phyloP scores from a whole-genome alignment of 768 basidiomycete genomes.

The Russula compacta region DNA sequence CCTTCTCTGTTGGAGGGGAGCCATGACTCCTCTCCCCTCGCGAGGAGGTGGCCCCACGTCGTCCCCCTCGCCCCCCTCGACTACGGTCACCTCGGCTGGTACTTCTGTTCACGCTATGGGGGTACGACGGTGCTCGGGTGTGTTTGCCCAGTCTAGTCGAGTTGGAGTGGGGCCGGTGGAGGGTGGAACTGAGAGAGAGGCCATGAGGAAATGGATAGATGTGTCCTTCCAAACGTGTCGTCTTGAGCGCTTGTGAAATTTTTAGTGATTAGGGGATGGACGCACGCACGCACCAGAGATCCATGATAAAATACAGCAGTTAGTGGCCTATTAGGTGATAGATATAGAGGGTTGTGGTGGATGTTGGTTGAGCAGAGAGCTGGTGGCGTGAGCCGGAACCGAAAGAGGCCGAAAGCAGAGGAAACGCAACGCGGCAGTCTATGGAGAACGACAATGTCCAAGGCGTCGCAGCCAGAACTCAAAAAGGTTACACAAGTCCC shows the following conservation, averaged over 20 bases:
- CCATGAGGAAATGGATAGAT: slow-evolving; percentile 28
- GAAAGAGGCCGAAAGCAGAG: too few species aligned
- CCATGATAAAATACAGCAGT: not conserved
- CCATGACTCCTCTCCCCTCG: slow-evolving; percentile 27
- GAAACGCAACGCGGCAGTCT: too few species aligned
- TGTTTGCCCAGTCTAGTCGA: slow-evolving; percentile 36
- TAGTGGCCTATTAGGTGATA: too few species aligned
- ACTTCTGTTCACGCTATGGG: slow-evolving; percentile 32
- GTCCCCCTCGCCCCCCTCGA: slow-evolving; percentile 29
- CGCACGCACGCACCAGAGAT: not conserved
- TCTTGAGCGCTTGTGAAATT: not conserved
- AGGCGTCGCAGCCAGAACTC: slow-evolving; percentile 93
- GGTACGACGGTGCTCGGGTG: slow-evolving; percentile 40
- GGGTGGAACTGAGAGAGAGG: slow-evolving; percentile 31
- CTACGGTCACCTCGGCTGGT: slow-evolving; percentile 7
- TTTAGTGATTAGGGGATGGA: not conserved
- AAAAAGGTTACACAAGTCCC: slow-evolving; percentile 73
- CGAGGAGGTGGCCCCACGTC: slow-evolving; percentile 22
- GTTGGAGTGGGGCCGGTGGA: slow-evolving; percentile 28
- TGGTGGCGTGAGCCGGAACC: too few species aligned
- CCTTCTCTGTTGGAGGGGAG: slow-evolving; percentile 24
- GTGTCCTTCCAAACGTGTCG: slow-evolving; percentile 1
- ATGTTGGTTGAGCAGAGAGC: too few species aligned
- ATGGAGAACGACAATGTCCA: slow-evolving; percentile 69
- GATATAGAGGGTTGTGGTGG: too few species aligned